A percentile compares a stretch with the other conserved stretches of the same genome.
Evolutionary conservation across 2,329 filamentous ascomycete species (phyloP).

Genomic region (Ophiosphaerella korrae): DNA sequence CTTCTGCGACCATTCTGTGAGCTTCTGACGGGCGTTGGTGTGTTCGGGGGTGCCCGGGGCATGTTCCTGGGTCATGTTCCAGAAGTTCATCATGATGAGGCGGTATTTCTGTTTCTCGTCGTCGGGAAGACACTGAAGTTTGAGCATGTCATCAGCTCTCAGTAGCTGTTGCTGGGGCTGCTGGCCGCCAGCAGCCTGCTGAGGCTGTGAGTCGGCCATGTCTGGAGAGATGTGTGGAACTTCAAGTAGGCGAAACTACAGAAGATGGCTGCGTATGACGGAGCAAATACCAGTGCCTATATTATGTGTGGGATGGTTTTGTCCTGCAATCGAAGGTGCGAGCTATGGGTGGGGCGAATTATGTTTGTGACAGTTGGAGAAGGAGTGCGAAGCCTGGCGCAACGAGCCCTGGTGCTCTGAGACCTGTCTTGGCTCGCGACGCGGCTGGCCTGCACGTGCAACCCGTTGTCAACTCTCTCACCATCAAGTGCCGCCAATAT

Average conservation of each 20-base stretch:
- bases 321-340: not conserved
- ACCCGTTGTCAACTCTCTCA: not conserved
- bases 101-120: constrained; percentile 62
- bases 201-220: constrained; percentile 44
- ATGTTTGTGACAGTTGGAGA: constrained; percentile 8
- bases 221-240: constrained; percentile 16
- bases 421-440: constrained; percentile 13
- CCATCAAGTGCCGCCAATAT: too few species aligned
- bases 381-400: constrained; percentile 9
- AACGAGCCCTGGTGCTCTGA: constrained; percentile 5
- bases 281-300: not conserved
- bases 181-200: constrained; percentile 27
- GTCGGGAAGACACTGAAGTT: constrained; percentile 52
- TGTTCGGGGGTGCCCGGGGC: constrained; percentile 57
- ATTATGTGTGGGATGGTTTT: not conserved
- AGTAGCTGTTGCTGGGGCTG: constrained; percentile 31
- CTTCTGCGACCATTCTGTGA: constrained; percentile 57
- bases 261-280: constrained; percentile 1
- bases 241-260: constrained; percentile 9
- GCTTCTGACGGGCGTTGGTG: constrained; percentile 55
- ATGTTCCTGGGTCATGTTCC: constrained; percentile 57
- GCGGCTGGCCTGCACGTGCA: constrained; percentile 21
- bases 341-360: constrained; percentile 1
- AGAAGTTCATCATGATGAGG: constrained; percentile 59
- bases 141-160: constrained; percentile 42